Base-by-base conservation (phyloP, 768 basidiomycete species). In the Calocera viscosa region DNA sequence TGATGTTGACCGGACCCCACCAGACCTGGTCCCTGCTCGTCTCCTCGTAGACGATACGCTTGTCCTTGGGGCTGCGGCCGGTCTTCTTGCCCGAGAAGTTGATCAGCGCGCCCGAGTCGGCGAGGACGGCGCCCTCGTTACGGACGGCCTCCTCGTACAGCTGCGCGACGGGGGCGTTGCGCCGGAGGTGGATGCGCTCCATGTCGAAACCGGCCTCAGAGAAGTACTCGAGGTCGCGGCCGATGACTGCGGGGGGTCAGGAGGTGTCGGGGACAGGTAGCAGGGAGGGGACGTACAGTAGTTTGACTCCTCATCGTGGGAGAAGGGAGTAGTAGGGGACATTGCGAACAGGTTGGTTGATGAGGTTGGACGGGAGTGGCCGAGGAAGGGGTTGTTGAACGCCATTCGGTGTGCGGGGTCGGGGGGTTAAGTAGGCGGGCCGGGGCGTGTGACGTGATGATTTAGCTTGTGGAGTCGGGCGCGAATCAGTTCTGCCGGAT, bases 21-120 rank as follows among this genome's bases (percentile, higher is more conserved):
- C 96, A 99, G 76, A 99, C 89, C 69, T 97, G 86, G 75, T 97
- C 93, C 78, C 93, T 96, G 79, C 86, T 88, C 65, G 91, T 89
- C 72, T 98, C 94, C 77, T 99, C 96, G 76, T 82, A 98, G 74
- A 99, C 96, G 74, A 99, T 97, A 69, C 96, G 94, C 84, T 98
- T 99, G 85, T 99, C 96, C 77, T 98, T 99, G 65, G 96, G 96
- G 72, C 86, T 89, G 63, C 96, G 84, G 66, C 96, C 96, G 1
- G 96, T 98, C 83, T 99, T 99, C 83, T 97, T 98, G 32, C 96
- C 96, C 11, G 94, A 96, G 74, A 98, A 99, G 84, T 99, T 99
- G 86, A 99, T 99, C 73, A 99, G 81, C 22, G 96, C 94, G 65
- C 96, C 96, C 5, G 87, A 90, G 33, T 90, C 86, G 66, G 96